These are phyloP conservation scores for Syncephalastrum monosporum DNA, from an alignment of 371 early-diverging fungal genomes.

Conservation along the genomic window DNA sequence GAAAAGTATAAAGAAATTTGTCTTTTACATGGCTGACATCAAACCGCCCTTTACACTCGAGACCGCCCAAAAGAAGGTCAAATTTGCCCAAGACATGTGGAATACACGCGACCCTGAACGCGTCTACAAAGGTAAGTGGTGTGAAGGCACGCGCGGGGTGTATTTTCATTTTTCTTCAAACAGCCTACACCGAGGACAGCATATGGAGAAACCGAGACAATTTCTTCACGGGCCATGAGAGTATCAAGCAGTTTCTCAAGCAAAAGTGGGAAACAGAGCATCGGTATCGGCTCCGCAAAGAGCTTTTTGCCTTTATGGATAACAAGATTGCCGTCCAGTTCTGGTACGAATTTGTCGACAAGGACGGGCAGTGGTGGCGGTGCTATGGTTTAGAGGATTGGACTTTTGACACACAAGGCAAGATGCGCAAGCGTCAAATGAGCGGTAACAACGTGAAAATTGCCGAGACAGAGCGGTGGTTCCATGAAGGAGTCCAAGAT, in stretches of 20 bases:
- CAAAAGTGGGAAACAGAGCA: slow-evolving; percentile 37
- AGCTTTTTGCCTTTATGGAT: slow-evolving; percentile 35
- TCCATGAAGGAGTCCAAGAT: slow-evolving; percentile 19
- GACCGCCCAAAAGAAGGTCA: slow-evolving; percentile 31
- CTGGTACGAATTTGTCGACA: slow-evolving; percentile 43
- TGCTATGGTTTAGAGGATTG: slow-evolving; percentile 44
- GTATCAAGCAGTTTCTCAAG: slow-evolving; percentile 23
- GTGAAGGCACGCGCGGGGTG: not conserved
- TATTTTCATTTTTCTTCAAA: not conserved
- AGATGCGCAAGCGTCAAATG: slow-evolving; percentile 38
- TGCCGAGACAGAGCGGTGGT: slow-evolving; percentile 28
- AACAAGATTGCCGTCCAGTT: slow-evolving; percentile 47
- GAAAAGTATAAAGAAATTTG: no score
- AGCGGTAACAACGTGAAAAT: slow-evolving; percentile 36
- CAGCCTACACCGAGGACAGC: slow-evolving; percentile 34
- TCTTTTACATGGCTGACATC: slow-evolving; percentile 8
- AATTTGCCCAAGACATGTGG: slow-evolving; percentile 38
- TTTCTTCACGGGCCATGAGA: slow-evolving; percentile 32
- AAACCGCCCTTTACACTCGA: slow-evolving; percentile 29
- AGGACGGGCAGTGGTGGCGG: slow-evolving; percentile 19
- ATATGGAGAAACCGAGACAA: slow-evolving; percentile 43
- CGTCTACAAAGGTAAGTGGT: slow-evolving; percentile 16
- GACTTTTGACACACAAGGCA: slow-evolving; percentile 34
- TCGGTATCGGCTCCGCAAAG: slow-evolving; percentile 38
- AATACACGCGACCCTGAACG: slow-evolving; percentile 29